Evolutionary conservation across 2,329 filamentous ascomycete genomes (phyloP).

Genomic region (Huntiella bhutanensis): DNA sequence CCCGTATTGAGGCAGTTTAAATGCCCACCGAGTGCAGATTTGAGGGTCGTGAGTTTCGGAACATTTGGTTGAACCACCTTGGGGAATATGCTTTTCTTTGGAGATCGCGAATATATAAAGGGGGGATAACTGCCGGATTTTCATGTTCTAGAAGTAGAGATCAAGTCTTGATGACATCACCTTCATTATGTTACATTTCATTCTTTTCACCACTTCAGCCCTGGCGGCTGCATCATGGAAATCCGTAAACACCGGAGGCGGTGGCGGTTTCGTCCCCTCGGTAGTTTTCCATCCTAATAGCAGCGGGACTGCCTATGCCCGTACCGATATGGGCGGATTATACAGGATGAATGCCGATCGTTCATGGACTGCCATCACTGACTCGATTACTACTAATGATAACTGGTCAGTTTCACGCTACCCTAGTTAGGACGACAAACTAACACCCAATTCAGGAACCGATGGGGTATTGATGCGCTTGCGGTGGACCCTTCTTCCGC

Average conservation of each 20-base stretch:
- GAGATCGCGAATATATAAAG: too few species aligned
- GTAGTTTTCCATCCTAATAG: slow-evolving; percentile 36
- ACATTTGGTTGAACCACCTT: too few species aligned
- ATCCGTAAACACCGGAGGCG: slow-evolving; percentile 33
- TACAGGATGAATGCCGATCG: slow-evolving; percentile 36
- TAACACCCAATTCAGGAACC: slow-evolving; percentile 21
- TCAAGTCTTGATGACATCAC: neutral
- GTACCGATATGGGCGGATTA: slow-evolving; percentile 38
- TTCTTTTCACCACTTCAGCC: slow-evolving; percentile 12
- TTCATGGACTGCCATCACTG: slow-evolving; percentile 34
- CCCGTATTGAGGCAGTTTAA: too few species aligned
- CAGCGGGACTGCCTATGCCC: slow-evolving; percentile 33
- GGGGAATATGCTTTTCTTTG: too few species aligned
- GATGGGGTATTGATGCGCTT: slow-evolving; percentile 38
- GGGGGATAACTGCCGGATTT: too few species aligned
- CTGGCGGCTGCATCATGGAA: slow-evolving; percentile 25
- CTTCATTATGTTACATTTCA: neutral
- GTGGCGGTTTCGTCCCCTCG: slow-evolving; percentile 36
- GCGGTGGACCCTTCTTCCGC: slow-evolving; percentile 35
- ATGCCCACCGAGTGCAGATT: too few species aligned
- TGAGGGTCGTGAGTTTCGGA: too few species aligned
- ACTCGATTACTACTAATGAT: slow-evolving; percentile 23
- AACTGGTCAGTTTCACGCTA: slow-evolving; percentile 22
- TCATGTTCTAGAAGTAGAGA: too few species aligned
- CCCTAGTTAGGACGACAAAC: slow-evolving; percentile 6